Percentiles rank a stretch among this genome's conserved stretches.
phyloP scores from a whole-genome alignment of 108 stramenopile genomes.

The Nitzschia sp. region DNA sequence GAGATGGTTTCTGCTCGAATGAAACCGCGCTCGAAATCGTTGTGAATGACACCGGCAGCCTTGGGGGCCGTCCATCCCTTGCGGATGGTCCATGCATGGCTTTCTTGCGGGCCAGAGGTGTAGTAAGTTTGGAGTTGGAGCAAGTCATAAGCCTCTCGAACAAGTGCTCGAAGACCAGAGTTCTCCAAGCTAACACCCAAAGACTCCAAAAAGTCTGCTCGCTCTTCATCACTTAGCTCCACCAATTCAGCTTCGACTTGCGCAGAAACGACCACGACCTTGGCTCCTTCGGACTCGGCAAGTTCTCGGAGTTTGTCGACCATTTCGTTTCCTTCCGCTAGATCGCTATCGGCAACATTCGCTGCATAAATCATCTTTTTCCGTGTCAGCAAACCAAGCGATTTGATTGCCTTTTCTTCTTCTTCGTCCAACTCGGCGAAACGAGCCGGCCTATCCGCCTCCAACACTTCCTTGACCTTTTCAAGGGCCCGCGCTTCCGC shows the following conservation, averaged over 20 bases:
- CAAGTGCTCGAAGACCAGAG: constrained; percentile 90
- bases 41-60: constrained; percentile 98
- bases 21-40: constrained; percentile 98
- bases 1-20: constrained; percentile 97
- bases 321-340: constrained; percentile 91
- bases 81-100: constrained; percentile 96
- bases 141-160: constrained; percentile 86
- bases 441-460: constrained; percentile 80
- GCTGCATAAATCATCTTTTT: constrained; percentile 98
- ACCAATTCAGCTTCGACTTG: constrained; percentile 97
- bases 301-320: constrained; percentile 69
- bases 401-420: constrained; percentile 76
- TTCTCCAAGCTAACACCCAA: constrained; percentile 84
- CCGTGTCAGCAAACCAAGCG: constrained; percentile 84
- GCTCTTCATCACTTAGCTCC: constrained; percentile 78
- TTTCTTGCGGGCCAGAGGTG: constrained; percentile 95
- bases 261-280: constrained; percentile 92
- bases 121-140: constrained; percentile 95
- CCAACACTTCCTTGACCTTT: constrained; percentile 75
- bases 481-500: constrained; percentile 84
- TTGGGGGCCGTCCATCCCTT: constrained; percentile 95
- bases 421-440: constrained; percentile 83
- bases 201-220: constrained; percentile 88
- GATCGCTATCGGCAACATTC: constrained; percentile 96
- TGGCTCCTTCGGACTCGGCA: constrained; percentile 87